A percentile compares a stretch with the other conserved stretches of the same genome.
Evolutionary conservation across 768 basidiomycete species (phyloP).

Genomic region (Suillus lakei): DNA sequence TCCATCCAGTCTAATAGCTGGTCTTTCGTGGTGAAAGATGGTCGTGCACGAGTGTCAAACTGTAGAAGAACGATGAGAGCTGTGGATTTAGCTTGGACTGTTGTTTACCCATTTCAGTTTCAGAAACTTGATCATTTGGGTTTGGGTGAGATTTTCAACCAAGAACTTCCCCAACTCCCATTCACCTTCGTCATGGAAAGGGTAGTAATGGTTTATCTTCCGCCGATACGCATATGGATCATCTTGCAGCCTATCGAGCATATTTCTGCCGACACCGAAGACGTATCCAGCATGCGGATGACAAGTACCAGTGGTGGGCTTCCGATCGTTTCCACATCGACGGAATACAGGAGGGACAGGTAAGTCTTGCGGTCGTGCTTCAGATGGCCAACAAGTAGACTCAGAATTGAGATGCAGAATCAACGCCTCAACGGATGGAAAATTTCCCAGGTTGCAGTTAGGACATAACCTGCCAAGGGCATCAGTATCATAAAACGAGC

Average conservation of each 20-base stretch:
- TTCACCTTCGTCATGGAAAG: constrained; percentile 35
- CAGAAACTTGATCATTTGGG: constrained; percentile 32
- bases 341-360: neutral
- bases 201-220: constrained; percentile 33
- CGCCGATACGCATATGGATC: constrained; percentile 24
- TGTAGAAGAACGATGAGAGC: neutral
- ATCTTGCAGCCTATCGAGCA: constrained; percentile 29
- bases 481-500: too few species aligned
- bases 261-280: constrained; percentile 22
- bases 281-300: constrained; percentile 14
- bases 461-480: too few species aligned
- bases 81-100: constrained; percentile 1
- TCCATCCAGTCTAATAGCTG: constrained; percentile 23
- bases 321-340: neutral
- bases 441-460: too few species aligned
- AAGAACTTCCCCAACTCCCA: constrained; percentile 39
- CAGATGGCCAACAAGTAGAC: neutral
- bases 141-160: constrained; percentile 23
- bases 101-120: constrained; percentile 27
- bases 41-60: constrained; percentile 8
- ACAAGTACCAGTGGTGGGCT: neutral
- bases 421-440: too few species aligned
- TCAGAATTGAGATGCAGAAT: neutral
- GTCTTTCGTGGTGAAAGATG: constrained; percentile 26
- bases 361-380: neutral